These are phyloP conservation scores for Myxozyma sirexii DNA, from an alignment of 805 yeast genomes.

Conservation along the genomic window DNA sequence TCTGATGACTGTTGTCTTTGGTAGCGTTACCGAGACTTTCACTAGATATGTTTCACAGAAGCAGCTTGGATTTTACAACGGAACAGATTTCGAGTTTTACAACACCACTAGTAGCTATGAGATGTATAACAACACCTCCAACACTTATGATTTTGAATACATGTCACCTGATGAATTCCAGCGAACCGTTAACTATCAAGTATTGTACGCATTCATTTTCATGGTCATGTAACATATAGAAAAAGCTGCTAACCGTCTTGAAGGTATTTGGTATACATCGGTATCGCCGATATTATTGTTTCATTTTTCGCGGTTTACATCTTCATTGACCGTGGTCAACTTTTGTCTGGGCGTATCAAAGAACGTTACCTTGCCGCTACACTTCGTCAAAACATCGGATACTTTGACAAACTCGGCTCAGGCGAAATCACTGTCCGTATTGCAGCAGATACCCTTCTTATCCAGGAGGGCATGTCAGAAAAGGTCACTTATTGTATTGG, in stretches of 20 bases:
- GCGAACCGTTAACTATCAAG: conserved; percentile 42
- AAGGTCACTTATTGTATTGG: conserved; percentile 36
- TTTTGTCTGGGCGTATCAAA: conserved; percentile 43
- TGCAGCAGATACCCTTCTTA: conserved; percentile 38
- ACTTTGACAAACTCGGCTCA: conserved; percentile 39
- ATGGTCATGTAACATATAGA: no score
- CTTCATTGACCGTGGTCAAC: conserved; percentile 48
- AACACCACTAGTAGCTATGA: conserved; percentile 8
- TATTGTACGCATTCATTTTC: conserved; percentile 34
- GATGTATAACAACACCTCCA: conserved; percentile 3
- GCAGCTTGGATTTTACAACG: conserved; percentile 4
- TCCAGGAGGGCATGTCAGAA: conserved; percentile 41
- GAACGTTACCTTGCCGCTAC: conserved; percentile 36
- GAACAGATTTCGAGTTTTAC: conserved; percentile 4
- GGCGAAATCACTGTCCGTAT: conserved; percentile 40
- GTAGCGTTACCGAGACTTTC: conserved; percentile 46
- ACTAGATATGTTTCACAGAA: conserved; percentile 36
- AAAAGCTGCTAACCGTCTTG: neutral
- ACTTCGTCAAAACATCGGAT: conserved; percentile 39
- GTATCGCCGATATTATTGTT: conserved; percentile 41
- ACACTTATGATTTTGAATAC: conserved; percentile 20
- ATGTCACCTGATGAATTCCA: conserved; percentile 41
- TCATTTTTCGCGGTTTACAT: conserved; percentile 43
- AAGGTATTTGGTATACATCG: conserved; percentile 46
- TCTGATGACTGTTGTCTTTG: conserved; percentile 42